Evolutionary conservation across 2,329 filamentous ascomycete species (phyloP).

Genomic region (Dothistroma septosporum): DNA sequence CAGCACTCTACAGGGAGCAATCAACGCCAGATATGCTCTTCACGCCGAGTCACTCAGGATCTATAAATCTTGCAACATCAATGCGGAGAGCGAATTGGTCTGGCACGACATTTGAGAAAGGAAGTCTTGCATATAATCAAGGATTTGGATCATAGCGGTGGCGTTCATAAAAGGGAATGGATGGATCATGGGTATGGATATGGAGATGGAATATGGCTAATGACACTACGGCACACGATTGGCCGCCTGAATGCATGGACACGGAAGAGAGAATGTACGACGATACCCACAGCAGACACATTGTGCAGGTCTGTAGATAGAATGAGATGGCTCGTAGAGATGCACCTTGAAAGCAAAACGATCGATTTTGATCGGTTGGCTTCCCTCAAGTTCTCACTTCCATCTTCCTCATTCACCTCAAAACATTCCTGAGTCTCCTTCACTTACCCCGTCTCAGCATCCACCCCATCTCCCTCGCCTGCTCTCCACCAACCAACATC

Average conservation of each 20-base stretch:
- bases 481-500: slow-evolving; percentile 51
- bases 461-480: slow-evolving; percentile 47
- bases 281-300: not conserved
- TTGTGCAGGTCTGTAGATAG: not conserved
- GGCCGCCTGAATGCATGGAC: not conserved
- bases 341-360: not conserved
- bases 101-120: not conserved
- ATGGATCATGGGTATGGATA: not conserved
- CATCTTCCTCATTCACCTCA: not conserved
- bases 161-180: slow-evolving; percentile 9
- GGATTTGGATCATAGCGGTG: slow-evolving; percentile 15
- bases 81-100: not conserved
- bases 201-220: not conserved
- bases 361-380: not conserved
- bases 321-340: not conserved
- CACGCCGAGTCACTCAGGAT: not conserved
- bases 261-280: not conserved
- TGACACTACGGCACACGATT: not conserved
- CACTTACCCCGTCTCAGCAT: slow-evolving; percentile 34
- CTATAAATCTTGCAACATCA: not conserved
- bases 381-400: slow-evolving; percentile 2
- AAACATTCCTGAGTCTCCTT: not conserved
- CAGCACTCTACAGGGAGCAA: not conserved
- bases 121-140: not conserved
- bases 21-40: not conserved